Percentiles rank a stretch among this genome's conserved stretches.
These are phyloP conservation scores for Meredithiella fracta DNA, from an alignment of 2,329 filamentous ascomycete species.

Conservation along the genomic window DNA sequence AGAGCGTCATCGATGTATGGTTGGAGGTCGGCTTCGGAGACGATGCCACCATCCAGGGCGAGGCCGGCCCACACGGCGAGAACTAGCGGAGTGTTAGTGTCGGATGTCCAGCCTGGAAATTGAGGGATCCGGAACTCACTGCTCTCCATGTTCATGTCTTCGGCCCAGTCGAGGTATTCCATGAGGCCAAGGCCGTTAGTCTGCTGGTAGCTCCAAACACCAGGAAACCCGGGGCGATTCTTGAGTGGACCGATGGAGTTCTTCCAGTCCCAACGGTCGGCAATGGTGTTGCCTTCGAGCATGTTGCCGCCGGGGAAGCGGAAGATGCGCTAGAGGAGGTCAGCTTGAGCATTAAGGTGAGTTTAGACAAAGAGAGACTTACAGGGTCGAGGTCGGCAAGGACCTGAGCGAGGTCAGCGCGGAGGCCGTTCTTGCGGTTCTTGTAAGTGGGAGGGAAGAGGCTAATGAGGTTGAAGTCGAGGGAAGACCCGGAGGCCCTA, in stretches of 20 bases:
- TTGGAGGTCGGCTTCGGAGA: slow-evolving; percentile 34
- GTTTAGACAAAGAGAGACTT: slow-evolving; percentile 15
- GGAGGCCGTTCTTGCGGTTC: slow-evolving; percentile 38
- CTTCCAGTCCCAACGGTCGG: slow-evolving; percentile 34
- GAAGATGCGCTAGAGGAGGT: slow-evolving; percentile 31
- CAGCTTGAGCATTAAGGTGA: neutral
- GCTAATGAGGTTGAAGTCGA: slow-evolving; percentile 43
- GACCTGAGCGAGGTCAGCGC: slow-evolving; percentile 36
- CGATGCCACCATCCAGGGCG: slow-evolving; percentile 35
- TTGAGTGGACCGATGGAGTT: slow-evolving; percentile 37
- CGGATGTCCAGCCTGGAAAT: neutral
- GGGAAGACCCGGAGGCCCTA: slow-evolving; percentile 25
- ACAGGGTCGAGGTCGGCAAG: slow-evolving; percentile 35
- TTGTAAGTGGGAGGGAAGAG: slow-evolving; percentile 46
- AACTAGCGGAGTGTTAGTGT: slow-evolving; percentile 21
- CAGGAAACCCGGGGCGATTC: slow-evolving; percentile 37
- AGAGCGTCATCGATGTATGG: slow-evolving; percentile 43
- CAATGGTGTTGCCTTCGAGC: slow-evolving; percentile 31
- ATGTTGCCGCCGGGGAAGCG: slow-evolving; percentile 52
- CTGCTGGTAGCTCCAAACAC: slow-evolving; percentile 43
- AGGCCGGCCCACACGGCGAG: slow-evolving; percentile 43
- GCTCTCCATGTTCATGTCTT: slow-evolving; percentile 42
- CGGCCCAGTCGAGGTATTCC: slow-evolving; percentile 45
- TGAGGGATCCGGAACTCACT: slow-evolving; percentile 19
- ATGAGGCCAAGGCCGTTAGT: slow-evolving; percentile 45